These are phyloP conservation scores for Paramecium tetraurelia DNA, from an alignment of 73 alveolate genomes.

Conservation along the genomic window DNA sequence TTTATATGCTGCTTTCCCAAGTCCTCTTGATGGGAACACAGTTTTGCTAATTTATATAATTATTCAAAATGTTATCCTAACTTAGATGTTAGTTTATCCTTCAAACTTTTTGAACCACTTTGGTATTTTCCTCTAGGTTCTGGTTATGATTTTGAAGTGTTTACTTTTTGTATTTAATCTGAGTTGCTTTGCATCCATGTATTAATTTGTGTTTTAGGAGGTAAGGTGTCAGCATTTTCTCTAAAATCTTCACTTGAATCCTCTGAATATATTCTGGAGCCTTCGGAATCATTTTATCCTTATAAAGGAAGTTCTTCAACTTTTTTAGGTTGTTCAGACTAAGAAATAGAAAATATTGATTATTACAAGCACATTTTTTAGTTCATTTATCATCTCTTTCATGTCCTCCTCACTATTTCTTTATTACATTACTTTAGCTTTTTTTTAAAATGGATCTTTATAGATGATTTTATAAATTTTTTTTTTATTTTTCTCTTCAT, in stretches of 20 bases:
- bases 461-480: not conserved
- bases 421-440: not conserved
- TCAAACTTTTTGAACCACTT: not conserved
- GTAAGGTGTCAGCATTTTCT: not conserved
- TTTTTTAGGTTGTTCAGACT: not conserved
- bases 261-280: not conserved
- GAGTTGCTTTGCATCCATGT: constrained; percentile 8
- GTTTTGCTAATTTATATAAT: not conserved
- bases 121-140: not conserved
- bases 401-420: constrained; percentile 11
- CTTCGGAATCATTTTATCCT: not conserved
- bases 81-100: not conserved
- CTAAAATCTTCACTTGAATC: not conserved
- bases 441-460: constrained; percentile 26
- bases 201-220: not conserved
- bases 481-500: constrained; percentile 18
- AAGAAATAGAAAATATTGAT: not conserved
- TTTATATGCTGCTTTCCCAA: not conserved
- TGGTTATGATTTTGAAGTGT: not conserved
- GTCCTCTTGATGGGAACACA: not conserved
- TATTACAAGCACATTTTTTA: not conserved
- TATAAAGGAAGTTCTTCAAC: not conserved
- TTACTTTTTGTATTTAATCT: not conserved
- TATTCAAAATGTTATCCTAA: not conserved
- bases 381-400: constrained; percentile 16